Base-by-base conservation (phyloP, 305 asterid genomes). In the Ruellia speciosa region DNA sequence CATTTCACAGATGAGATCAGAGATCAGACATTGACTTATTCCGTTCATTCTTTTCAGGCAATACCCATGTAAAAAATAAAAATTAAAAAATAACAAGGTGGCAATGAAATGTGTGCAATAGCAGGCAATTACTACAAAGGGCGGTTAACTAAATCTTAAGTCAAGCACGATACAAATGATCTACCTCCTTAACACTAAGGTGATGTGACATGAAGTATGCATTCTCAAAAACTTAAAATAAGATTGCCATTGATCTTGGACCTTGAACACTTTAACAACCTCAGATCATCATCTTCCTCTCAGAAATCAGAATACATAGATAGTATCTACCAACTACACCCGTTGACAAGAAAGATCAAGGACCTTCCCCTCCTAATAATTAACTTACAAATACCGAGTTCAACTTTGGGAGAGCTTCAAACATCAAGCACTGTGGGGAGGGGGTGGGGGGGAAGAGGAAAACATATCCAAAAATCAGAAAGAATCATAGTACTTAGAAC, bases 101-200 rank as follows among this genome's bases (percentile, higher is more conserved):
- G 4, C 45, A 7, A 12, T 5, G 13, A 8, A n/a, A n/a, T 13
- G 16, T 43, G 11, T n/a, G 16, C 11, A 0, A 17, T 49, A 56
- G 12, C 51, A 48, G 18, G 18, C 12, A 48, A 49, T 49, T 48
- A 56, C 46, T 56, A 48, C 15, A 17, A 17, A 63, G 15, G 58
- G 53, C 15, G 35, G 35, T 35, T 57, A 47, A 20, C 40, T 53
- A 16, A 56, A 56, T 11, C 24, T 14, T 37, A 37, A 37, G 12
- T 37, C 41, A 37, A 37, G 41, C 9, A 37, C 14, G 24, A 57
- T 40, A 14, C 51, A 58, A n/a, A 41, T 14, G 51, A 54, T 35
- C 4, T 6, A 31, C 13, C 56, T 55, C 62, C 54, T 34, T 57
- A 20, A 51, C 56, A 51, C 37, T 33, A 39, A 56, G 58, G 15